Base-by-base conservation (phyloP, 2,329 filamentous ascomycete genomes). In the Nemania abortiva region DNA sequence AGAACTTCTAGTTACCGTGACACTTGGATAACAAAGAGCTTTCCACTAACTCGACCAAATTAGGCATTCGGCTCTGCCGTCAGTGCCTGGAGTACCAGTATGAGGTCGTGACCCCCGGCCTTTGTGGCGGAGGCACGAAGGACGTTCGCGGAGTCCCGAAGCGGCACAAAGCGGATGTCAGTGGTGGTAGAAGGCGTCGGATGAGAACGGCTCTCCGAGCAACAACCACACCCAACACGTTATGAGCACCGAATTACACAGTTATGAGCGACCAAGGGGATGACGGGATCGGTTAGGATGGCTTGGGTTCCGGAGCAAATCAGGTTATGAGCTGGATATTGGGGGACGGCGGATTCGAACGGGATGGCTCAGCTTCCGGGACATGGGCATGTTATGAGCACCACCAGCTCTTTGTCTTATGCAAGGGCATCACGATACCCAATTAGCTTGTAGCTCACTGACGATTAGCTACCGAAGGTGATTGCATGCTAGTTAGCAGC, bases 101-200 rank as follows among this genome's bases (percentile, higher is more conserved):
- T 59, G 24, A 34, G 39, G 3, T 70, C 49, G 22, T 73, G 72
- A 73, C 72, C 42, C 39, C 39, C 49, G 68, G 67, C 66, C 60
- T 55, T 49, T 3, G 45, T 20, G 54, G 54, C 27, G 66, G 45
- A 22, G 49, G 65, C 45, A 27, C 52, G 9, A 57, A 57, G 34
- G 67, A 54, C 65, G 29, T 72, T 68, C 62, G 68, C 64, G 60
- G 63, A 65, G 64, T 70, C 66, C 68, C 63, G 54, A 34, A 31
- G 66, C 61, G 70, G 68, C 64, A 67, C 50, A 70, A 69, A 58
- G 60, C 68, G 68, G 45, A 70, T 57, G 58, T 66, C 55, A 18
- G 34, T 58, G 34, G 63, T 20, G 39, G 27, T 55, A 11, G 47
- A 39, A 37, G 72, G 72, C 3, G 42, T 73, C 9, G 72, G 72